phyloP scores from a whole-genome alignment of 148 eudicot genomes.

The Chenopodium quinoa region DNA sequence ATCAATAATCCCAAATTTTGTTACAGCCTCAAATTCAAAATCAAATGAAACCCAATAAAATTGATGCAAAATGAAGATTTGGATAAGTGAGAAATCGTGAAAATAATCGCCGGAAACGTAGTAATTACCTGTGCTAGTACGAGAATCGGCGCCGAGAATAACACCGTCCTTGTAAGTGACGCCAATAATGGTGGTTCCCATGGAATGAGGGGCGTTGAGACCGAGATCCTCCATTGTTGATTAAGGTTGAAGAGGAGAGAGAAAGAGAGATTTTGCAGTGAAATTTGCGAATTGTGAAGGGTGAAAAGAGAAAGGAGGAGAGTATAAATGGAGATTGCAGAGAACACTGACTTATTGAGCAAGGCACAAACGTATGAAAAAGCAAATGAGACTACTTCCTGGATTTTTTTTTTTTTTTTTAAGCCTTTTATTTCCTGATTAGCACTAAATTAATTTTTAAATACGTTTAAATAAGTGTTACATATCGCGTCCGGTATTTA shows the following conservation, averaged over 20 bases:
- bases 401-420: too few species aligned
- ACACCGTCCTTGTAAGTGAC: conserved; percentile 95
- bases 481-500: too few species aligned
- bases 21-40: conserved; percentile 13
- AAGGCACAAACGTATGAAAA: background rate
- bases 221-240: conserved; percentile 32
- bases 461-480: too few species aligned
- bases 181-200: conserved; percentile 97
- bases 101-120: background rate
- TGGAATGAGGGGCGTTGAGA: conserved; percentile 61
- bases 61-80: background rate
- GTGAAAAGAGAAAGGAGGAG: background rate
- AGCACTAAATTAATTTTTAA: too few species aligned
- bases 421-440: too few species aligned
- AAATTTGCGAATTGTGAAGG: background rate
- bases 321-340: background rate
- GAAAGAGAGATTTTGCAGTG: background rate
- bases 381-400: background rate
- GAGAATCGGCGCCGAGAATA: conserved; percentile 94
- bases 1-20: background rate
- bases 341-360: conserved; percentile 19
- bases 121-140: conserved; percentile 87
- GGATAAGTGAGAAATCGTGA: background rate
- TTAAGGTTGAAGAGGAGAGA: background rate
- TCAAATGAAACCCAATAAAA: conserved; percentile 11